A percentile compares a stretch with the other conserved stretches of the same genome.
Conservation (phyloP, 352 stramenopile genomes). For the Pythium aristosporum region DNA sequence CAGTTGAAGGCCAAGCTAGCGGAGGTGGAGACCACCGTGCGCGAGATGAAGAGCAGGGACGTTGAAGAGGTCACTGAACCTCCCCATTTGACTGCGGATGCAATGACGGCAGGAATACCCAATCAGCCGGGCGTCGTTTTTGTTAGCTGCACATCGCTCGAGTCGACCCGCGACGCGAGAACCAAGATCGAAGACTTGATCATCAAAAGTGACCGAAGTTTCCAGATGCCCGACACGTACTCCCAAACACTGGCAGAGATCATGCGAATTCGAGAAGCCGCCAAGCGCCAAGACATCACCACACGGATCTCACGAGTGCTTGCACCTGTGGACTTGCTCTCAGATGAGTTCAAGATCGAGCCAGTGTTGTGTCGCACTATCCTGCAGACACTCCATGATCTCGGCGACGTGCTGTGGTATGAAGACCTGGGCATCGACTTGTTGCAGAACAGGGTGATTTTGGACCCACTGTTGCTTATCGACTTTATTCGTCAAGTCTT, state of each 20-base stretch:
- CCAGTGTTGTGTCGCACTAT: background rate
- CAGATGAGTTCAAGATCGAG: background rate
- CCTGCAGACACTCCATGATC: slow-evolving; percentile 8
- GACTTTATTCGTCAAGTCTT: slow-evolving; percentile 13
- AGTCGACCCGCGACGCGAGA: background rate
- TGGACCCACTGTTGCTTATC: slow-evolving; percentile 16
- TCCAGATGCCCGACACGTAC: slow-evolving; percentile 10
- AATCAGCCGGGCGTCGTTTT: too few relatives aligned
- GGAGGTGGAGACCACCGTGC: background rate
- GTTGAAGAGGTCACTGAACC: too few relatives aligned
- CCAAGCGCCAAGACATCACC: background rate
- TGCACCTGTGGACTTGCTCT: background rate
- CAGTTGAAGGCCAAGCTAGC: background rate
- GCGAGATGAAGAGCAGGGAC: too few relatives aligned
- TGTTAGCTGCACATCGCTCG: too few relatives aligned
- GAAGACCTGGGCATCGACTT: background rate
- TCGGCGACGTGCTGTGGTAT: slow-evolving; percentile 22
- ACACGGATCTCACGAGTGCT: background rate
- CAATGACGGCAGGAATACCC: too few relatives aligned
- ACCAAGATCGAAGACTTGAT: background rate
- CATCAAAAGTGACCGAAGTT: background rate
- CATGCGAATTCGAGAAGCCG: background rate
- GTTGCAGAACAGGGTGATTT: slow-evolving; percentile 1
- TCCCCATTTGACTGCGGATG: too few relatives aligned
- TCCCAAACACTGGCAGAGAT: background rate